A percentile compares a stretch with the other conserved stretches of the same genome.
phyloP scores from a whole-genome alignment of 192 early-diverging fungal genomes.

The Kickxella alabastrina region DNA sequence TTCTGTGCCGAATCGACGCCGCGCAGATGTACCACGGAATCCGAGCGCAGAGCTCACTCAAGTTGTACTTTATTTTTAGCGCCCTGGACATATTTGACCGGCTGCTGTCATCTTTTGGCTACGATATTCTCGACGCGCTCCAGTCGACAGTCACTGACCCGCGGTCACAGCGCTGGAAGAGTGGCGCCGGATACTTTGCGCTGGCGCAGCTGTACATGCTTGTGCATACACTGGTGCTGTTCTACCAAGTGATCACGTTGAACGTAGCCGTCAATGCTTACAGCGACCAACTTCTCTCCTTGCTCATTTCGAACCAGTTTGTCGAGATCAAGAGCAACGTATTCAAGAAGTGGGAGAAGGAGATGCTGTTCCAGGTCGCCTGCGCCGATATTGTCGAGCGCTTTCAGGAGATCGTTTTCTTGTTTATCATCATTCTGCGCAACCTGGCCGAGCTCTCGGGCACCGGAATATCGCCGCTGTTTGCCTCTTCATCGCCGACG shows the following conservation, averaged over 20 bases:
- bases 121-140: conserved; percentile 91
- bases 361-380: conserved; percentile 92
- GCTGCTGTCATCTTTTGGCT: conserved; percentile 87
- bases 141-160: conserved; percentile 64
- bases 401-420: conserved; percentile 84
- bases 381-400: conserved; percentile 96
- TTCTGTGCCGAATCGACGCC: conserved; percentile 79
- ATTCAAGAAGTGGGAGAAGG: conserved; percentile 95
- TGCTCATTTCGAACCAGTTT: conserved; percentile 96
- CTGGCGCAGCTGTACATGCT: conserved; percentile 83
- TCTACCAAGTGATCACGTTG: conserved; percentile 93
- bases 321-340: conserved; percentile 97
- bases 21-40: conserved; percentile 92
- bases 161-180: conserved; percentile 37
- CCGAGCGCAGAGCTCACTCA: conserved; percentile 92
- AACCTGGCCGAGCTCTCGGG: conserved; percentile 84
- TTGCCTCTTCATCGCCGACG: conserved; percentile 10
- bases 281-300: conserved; percentile 87
- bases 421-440: conserved; percentile 84
- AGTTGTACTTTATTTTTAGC: conserved; percentile 97
- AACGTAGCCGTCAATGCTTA: conserved; percentile 97
- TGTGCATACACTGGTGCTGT: conserved; percentile 84
- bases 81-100: conserved; percentile 92
- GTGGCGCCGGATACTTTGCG: conserved; percentile 56
- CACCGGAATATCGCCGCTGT: conserved; percentile 52